Evolutionary conservation across 2,329 filamentous ascomycete genomes (phyloP), one percentile per base, ranked within the genome.

Genomic region (Helminthosporium solani): DNA sequence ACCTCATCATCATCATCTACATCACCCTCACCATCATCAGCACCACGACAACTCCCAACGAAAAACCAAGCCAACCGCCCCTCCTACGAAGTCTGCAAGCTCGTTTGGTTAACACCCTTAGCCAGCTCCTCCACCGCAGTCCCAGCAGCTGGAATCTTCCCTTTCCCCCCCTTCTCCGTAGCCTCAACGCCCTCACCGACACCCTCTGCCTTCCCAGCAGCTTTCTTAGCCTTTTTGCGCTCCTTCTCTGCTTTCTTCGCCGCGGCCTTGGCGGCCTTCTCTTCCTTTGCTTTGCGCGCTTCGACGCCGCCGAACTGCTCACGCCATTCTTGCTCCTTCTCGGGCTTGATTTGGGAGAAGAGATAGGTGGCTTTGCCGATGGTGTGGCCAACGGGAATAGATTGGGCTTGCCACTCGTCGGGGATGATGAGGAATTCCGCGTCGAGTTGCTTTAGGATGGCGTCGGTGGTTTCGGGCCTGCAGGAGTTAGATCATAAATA

Each of bases 291-390:
- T 53, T 88, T 83, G 57, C 85, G 77, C 28, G 79, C 78, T 61
- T 85, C 82, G 16, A 79, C 81, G 6, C 85, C 85, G 40, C 85
- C 85, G 58, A 84, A 96, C 57, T 81, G 79, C 52, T 86, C 82
- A 47, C 86, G 84, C 90, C 90, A 96, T 67, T 92, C 87, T 41
- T 86, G 82, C 37, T 87, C 84, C 75, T 91, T 92, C 70, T 88
- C 85, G 8, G 85, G 78, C 54, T 90, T 87, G 63, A 96, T 96
- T 43, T 80, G 81, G n/a, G 82, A 82, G 73, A 96, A 96, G 25
- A 96, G 78, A 76, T 90, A 86, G 54, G 83, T 81, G 0, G 90
- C 83, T 64, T 86, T 86, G 57, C 89, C 88, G 53, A 96, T 86
- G 66, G 85, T 86, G 74, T 96, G 90, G 46, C 86, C 87, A 1